Evolutionary conservation across 371 early-diverging fungal genomes (phyloP).

Genomic region (Mortierella sp.): DNA sequence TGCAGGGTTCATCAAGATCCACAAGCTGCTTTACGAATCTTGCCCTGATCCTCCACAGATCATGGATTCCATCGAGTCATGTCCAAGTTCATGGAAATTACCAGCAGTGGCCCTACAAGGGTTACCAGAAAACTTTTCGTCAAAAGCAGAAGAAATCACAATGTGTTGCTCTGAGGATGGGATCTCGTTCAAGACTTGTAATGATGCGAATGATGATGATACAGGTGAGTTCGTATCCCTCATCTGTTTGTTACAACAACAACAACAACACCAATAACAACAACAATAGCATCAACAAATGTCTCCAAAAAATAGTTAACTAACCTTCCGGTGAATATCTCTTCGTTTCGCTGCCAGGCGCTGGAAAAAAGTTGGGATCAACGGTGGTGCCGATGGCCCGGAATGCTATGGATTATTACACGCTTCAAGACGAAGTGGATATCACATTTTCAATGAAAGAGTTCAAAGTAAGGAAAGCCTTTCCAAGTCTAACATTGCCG

Average conservation of each 20-base stretch:
- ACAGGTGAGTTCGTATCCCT: slow-evolving; percentile 6
- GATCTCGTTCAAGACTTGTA: slow-evolving; percentile 26
- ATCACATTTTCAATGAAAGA: slow-evolving; percentile 39
- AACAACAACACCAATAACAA: no score
- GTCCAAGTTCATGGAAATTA: slow-evolving; percentile 39
- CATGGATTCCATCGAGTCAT: slow-evolving; percentile 23
- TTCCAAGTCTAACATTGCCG: no score
- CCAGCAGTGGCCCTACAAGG: slow-evolving; percentile 25
- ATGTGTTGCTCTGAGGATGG: slow-evolving; percentile 31
- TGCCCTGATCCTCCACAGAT: slow-evolving; percentile 38
- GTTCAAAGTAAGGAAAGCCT: slow-evolving; percentile 28
- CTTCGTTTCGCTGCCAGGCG: neutral
- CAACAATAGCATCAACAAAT: no score
- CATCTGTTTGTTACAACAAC: no score
- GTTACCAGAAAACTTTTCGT: slow-evolving; percentile 32
- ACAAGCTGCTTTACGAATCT: slow-evolving; percentile 43
- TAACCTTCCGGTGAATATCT: no score
- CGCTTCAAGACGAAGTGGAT: slow-evolving; percentile 19
- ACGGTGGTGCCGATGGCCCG: slow-evolving; percentile 22
- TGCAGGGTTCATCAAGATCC: slow-evolving; percentile 47
- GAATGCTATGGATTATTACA: slow-evolving; percentile 21
- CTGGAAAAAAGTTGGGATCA: slow-evolving; percentile 11
- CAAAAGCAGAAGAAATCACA: slow-evolving; percentile 41
- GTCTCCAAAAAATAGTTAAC: no score
- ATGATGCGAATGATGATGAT: slow-evolving; percentile 9